phyloP scores from a whole-genome alignment of 2,329 filamentous ascomycete genomes.

The Aurifilum marmelostoma region DNA sequence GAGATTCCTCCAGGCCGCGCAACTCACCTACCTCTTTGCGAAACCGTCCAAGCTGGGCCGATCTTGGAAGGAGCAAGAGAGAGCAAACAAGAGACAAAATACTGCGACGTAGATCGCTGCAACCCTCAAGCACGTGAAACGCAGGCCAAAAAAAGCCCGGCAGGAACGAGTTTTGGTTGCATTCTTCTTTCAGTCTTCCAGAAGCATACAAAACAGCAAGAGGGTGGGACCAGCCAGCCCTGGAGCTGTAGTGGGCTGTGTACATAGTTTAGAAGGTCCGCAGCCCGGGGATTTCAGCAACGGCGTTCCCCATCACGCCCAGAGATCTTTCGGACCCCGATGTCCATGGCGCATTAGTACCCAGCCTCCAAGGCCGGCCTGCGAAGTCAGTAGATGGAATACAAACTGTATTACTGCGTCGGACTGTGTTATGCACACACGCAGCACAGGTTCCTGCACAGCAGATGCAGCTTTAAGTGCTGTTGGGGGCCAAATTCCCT shows the following conservation, averaged over 20 bases:
- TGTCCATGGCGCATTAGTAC: background rate
- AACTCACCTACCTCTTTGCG: conserved; percentile 18
- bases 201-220: background rate
- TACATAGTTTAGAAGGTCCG: background rate
- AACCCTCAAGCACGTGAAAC: conserved; percentile 4
- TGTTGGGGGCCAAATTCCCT: background rate
- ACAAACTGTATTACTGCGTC: background rate
- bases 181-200: conserved; percentile 1
- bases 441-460: conserved; percentile 11
- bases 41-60: background rate
- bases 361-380: background rate
- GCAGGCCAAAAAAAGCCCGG: background rate
- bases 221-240: background rate
- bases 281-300: background rate
- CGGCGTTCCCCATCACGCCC: conserved; percentile 8
- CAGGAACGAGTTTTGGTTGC: background rate
- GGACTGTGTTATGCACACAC: conserved; percentile 4
- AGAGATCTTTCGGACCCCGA: conserved; percentile 15
- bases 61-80: conserved; percentile 10
- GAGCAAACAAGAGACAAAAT: background rate
- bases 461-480: background rate
- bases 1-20: background rate
- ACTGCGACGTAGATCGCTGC: background rate
- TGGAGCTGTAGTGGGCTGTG: background rate
- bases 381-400: background rate